A percentile compares a stretch with the other conserved stretches of the same genome.
Evolutionary conservation across 225 moss, liverwort and hornwort genomes (phyloP).

Genomic region (Pseudisothecium myosuroides): DNA sequence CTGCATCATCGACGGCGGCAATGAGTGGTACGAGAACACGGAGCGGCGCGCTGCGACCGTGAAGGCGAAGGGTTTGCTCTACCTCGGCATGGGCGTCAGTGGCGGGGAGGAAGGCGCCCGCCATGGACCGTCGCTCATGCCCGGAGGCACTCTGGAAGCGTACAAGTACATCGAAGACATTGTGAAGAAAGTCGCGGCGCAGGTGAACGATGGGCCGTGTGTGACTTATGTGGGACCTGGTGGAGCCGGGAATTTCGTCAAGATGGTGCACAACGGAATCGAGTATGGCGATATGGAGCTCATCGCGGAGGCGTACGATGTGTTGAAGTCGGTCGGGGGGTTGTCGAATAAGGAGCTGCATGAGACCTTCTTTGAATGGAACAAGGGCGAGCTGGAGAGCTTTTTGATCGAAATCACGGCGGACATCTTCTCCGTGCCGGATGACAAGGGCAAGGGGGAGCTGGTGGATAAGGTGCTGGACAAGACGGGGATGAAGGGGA

Average conservation of each 20-base stretch:
- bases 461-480: conserved; percentile 79
- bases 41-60: conserved; percentile 50
- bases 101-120: conserved; percentile 84
- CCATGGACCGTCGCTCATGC: conserved; percentile 71
- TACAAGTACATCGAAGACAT: conserved; percentile 67
- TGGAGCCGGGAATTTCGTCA: conserved; percentile 79
- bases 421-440: conserved; percentile 69
- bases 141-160: conserved; percentile 67
- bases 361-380: conserved; percentile 65
- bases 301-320: conserved; percentile 84
- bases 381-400: conserved; percentile 76
- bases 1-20: conserved; percentile 82
- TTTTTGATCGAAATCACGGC: conserved; percentile 81
- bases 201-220: conserved; percentile 73
- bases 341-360: conserved; percentile 65
- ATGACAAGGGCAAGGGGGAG: conserved; percentile 57
- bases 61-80: conserved; percentile 54
- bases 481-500: conserved; percentile 89
- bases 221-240: conserved; percentile 77
- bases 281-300: conserved; percentile 97
- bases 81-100: conserved; percentile 84
- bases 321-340: conserved; percentile 67
- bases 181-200: conserved; percentile 64
- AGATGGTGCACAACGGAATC: conserved; percentile 94
- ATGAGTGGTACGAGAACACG: conserved; percentile 96